A percentile compares a stretch with the other conserved stretches of the same genome.
phyloP scores from a whole-genome alignment of 306 rosid species.

The Carpinus viminea region DNA sequence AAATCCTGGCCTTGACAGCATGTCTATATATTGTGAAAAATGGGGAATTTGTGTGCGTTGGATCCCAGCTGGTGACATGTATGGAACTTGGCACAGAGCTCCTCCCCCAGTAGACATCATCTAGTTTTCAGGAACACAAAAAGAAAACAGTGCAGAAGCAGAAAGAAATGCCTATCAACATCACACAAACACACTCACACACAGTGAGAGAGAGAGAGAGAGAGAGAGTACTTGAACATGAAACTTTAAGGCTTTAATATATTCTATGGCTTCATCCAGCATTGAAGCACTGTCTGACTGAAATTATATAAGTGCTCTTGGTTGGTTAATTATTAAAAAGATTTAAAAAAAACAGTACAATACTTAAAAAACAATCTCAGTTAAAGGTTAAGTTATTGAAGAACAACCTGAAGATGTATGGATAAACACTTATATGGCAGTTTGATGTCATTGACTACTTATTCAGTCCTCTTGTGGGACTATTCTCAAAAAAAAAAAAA shows the following conservation, averaged over 20 bases:
- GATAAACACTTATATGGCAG: too few species aligned
- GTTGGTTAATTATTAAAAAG: neutral
- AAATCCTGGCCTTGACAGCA: neutral
- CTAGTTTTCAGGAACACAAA: neutral
- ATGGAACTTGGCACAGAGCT: neutral
- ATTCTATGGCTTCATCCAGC: slow-evolving; percentile 24
- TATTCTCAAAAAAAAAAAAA: too few species aligned
- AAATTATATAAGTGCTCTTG: neutral
- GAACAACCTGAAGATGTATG: neutral
- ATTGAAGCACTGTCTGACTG: slow-evolving; percentile 21
- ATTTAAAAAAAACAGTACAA: neutral
- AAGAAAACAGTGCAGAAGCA: neutral
- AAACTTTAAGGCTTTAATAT: slow-evolving; percentile 23
- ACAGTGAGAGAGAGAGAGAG: neutral
- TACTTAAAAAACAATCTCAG: neutral
- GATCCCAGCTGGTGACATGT: neutral
- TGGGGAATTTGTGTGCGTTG: neutral
- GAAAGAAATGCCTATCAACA: neutral
- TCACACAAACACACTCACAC: too few species aligned
- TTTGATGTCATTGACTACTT: neutral
- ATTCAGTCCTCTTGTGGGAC: neutral
- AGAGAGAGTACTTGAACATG: slow-evolving; percentile 14
- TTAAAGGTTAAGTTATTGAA: neutral
- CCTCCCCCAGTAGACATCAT: neutral
- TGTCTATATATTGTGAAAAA: neutral